Conservation (phyloP, 2,329 filamentous ascomycete species). For the Cordyceps tenuipes region DNA sequence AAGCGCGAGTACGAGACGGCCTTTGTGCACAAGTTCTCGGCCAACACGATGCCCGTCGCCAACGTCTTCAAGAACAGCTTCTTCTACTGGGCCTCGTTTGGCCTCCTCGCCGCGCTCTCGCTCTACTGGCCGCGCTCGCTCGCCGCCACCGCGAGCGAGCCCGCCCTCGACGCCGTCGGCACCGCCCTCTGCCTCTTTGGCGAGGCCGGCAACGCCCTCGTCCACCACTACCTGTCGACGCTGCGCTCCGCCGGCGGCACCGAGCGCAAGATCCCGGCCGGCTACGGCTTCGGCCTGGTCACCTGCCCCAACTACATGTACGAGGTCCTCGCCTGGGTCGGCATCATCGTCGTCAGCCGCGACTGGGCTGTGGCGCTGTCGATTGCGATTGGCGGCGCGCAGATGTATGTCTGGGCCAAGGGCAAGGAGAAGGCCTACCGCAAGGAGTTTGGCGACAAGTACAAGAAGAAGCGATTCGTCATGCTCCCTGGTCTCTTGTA, state of each 20-base stretch:
- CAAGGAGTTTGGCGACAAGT: constrained; percentile 83
- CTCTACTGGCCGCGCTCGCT: constrained; percentile 70
- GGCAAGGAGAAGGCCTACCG: constrained; percentile 90
- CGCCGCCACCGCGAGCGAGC: constrained; percentile 46
- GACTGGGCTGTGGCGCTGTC: constrained; percentile 74
- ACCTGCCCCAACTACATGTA: constrained; percentile 98
- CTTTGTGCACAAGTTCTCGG: constrained; percentile 91
- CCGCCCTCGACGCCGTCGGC: constrained; percentile 54
- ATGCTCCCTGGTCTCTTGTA: constrained; percentile 74
- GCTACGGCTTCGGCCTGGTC: constrained; percentile 76
- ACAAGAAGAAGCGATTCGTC: constrained; percentile 86
- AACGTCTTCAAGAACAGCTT: constrained; percentile 94
- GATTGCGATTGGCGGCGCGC: constrained; percentile 58
- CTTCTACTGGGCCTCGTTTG: constrained; percentile 87
- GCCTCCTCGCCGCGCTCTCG: constrained; percentile 73
- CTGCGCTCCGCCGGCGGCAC: constrained; percentile 73
- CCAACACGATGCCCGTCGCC: constrained; percentile 80
- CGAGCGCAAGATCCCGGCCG: constrained; percentile 78
- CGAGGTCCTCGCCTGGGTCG: constrained; percentile 79
- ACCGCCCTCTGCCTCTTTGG: constrained; percentile 66
- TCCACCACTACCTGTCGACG: constrained; percentile 70
- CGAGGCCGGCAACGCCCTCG: constrained; percentile 70
- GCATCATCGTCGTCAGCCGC: constrained; percentile 69
- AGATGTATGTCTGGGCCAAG: constrained; percentile 82
- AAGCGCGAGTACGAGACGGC: constrained; percentile 95